Percentiles rank a stretch among this genome's conserved stretches.
Evolutionary conservation across 768 basidiomycete genomes (phyloP).

Genomic region (Hemileccinum rubropunctum): DNA sequence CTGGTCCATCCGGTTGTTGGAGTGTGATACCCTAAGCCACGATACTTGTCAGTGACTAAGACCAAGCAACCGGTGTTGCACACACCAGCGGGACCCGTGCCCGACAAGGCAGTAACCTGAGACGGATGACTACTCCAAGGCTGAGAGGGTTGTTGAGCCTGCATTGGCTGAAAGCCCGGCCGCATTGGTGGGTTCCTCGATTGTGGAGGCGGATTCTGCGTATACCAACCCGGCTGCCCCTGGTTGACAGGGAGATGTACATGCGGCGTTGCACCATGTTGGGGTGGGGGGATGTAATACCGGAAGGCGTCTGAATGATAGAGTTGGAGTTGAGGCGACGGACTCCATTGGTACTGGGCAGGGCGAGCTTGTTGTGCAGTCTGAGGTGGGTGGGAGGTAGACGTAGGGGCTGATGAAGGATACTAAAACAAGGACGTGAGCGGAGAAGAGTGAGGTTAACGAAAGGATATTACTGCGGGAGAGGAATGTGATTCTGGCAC

Average conservation of each 20-base stretch:
- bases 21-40: constrained; percentile 1
- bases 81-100: constrained; percentile 6
- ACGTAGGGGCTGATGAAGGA: not conserved
- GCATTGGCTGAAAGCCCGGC: constrained; percentile 4
- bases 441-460: not conserved
- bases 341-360: not conserved
- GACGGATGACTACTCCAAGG: constrained; percentile 10
- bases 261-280: not conserved
- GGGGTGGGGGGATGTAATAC: constrained; percentile 6
- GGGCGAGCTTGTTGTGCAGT: constrained; percentile 5
- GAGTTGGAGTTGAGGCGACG: not conserved
- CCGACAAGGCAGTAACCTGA: not conserved
- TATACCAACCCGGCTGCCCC: constrained; percentile 11
- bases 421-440: constrained; percentile 17
- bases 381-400: not conserved
- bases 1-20: constrained; percentile 1
- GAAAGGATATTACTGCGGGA: constrained; percentile 12
- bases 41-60: not conserved
- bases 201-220: constrained; percentile 12
- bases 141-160: constrained; percentile 6
- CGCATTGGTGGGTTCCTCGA: not conserved
- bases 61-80: not conserved
- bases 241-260: constrained; percentile 1
- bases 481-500: constrained; percentile 19
- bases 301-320: not conserved